Evolutionary conservation across 2,329 filamentous ascomycete genomes (phyloP), one percentile per base, ranked within the genome.

Genomic region (Coleophoma eucalyptorum): DNA sequence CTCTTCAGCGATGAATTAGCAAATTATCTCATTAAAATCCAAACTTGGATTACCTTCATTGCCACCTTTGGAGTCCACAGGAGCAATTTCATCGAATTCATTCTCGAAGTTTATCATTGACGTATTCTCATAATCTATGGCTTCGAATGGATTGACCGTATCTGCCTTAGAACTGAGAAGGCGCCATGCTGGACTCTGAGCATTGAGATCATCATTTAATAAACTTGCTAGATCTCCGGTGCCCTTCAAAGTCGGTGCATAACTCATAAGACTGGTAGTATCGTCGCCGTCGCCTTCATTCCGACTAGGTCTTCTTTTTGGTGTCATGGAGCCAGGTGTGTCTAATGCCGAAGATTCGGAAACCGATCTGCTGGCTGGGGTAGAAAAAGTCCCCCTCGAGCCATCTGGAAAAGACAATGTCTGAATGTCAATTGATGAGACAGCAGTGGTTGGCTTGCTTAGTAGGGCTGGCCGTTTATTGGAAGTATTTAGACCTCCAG

Each of bases 141-240:
- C 73, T 58, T 88, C 82, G 58, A 89, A 87, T 1, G 83, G 80
- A 55, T 77, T 78, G 33, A 83, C 72, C 1, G 72, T 74, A 31
- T 80, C 76, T 5, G 82, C 76, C 59, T 87, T 86, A 16, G 81
- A 77, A 47, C 79, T 80, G 21, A 91, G 71, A 46, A 87, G 70
- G 57, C 79, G 79, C 81, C 88, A 89, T 4, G 87, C 84, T 16
- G 83, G 78, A 62, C 81, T 89, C 60, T 79, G 81, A 52, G 77
- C 78, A 57, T 81, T 80, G 34, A 86, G 69, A 20, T 89, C 84
- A 40, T 90, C 88, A 10, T 83, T 84, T 43, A 96, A 79, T 18
- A 97, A 75, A 63, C 92, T 96, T 53, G 91, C 91, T 21, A 89
- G 80, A 58, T 97, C 91, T 3, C 83, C 84, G 72, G 57, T 86